These are phyloP conservation scores for Phaseolus coccineus DNA, from an alignment of 331 rosid species.

Conservation along the genomic window DNA sequence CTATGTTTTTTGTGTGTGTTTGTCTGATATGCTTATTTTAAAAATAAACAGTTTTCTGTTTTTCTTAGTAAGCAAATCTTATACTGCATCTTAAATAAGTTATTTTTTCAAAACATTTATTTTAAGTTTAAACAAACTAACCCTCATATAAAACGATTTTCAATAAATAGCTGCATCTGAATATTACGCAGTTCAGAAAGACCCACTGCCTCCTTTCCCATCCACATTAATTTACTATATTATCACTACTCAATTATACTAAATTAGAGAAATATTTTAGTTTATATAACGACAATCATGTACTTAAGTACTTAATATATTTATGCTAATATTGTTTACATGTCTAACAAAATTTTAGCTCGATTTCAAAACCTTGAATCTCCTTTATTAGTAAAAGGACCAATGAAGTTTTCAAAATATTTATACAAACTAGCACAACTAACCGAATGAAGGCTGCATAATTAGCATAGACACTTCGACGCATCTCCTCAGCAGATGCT, in stretches of 20 bases:
- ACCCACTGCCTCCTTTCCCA: slow-evolving; percentile 18
- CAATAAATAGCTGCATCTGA: neutral
- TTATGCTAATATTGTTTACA: neutral
- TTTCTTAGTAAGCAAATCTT: too few species aligned
- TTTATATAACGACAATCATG: neutral
- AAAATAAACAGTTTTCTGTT: too few species aligned
- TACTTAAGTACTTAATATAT: slow-evolving; percentile 20
- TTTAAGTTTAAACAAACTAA: too few species aligned
- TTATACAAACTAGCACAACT: slow-evolving; percentile 46
- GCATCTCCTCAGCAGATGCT: slow-evolving; percentile 99
- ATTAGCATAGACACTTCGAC: slow-evolving; percentile 96
- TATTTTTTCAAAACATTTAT: too few species aligned
- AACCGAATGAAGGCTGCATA: slow-evolving; percentile 95
- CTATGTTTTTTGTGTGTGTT: too few species aligned
- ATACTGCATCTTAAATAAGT: too few species aligned
- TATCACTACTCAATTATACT: slow-evolving; percentile 8
- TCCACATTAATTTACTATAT: slow-evolving; percentile 1
- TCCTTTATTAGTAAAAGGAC: neutral
- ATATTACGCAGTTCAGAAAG: neutral
- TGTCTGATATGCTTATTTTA: too few species aligned
- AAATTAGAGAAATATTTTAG: slow-evolving; percentile 3
- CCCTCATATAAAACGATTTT: neutral
- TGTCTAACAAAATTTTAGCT: slow-evolving; percentile 14
- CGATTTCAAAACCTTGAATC: slow-evolving; percentile 16
- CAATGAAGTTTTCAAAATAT: slow-evolving; percentile 17